Percentiles rank a stretch among this genome's conserved stretches.
phyloP scores from a whole-genome alignment of 805 yeast species.

The Yamadazyma akitaensis region DNA sequence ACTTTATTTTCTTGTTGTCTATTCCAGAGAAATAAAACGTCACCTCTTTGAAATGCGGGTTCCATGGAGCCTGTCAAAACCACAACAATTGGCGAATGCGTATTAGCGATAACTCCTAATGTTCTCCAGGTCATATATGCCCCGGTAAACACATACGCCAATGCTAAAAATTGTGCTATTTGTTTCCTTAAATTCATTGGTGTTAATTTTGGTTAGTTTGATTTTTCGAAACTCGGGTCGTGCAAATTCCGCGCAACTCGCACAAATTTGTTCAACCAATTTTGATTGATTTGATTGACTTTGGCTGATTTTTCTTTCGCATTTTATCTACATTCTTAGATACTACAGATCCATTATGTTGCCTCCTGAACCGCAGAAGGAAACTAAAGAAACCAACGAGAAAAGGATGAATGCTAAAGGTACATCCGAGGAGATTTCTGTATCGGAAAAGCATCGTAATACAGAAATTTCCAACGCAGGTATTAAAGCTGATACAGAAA shows the following conservation, averaged over 20 bases:
- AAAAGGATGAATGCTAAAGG: not conserved
- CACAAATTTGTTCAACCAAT: not conserved
- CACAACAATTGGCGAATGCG: conserved; percentile 92
- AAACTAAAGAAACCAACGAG: not conserved
- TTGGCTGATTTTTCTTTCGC: not conserved
- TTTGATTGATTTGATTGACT: not conserved
- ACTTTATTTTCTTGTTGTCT: conserved; percentile 63
- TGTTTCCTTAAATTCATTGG: conserved; percentile 59
- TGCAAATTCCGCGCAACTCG: not conserved
- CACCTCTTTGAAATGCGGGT: conserved; percentile 99
- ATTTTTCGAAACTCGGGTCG: not conserved
- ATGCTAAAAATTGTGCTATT: conserved; percentile 61
- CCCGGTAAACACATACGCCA: conserved; percentile 78
- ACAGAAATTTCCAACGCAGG: not conserved
- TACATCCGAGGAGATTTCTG: too few species aligned
- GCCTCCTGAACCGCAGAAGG: conserved; percentile 2
- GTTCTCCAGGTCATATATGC: conserved; percentile 93
- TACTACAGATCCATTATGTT: not conserved
- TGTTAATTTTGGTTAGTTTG: not conserved
- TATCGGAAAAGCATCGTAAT: too few species aligned
- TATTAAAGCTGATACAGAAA: not conserved
- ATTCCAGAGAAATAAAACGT: conserved; percentile 88
- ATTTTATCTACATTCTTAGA: not conserved
- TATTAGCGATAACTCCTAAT: conserved; percentile 68
- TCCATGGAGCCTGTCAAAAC: conserved; percentile 99